These are phyloP conservation scores for Penicillium psychrosexuale DNA, from an alignment of 2,329 filamentous ascomycete species.

Conservation along the genomic window DNA sequence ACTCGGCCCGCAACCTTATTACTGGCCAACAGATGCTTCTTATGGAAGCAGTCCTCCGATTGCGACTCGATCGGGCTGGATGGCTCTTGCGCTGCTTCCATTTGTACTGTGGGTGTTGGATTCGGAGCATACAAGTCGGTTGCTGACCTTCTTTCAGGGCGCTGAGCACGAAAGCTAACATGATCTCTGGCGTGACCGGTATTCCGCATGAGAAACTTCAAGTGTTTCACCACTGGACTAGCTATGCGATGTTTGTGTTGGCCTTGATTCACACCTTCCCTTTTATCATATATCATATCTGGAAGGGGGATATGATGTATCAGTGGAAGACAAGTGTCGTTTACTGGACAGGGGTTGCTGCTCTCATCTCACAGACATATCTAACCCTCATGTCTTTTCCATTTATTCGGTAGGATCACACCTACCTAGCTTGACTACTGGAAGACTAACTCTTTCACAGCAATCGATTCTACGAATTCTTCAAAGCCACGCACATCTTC, in stretches of 20 bases:
- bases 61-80: slow-evolving; percentile 53
- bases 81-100: slow-evolving; percentile 52
- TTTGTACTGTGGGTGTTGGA: slow-evolving; percentile 46
- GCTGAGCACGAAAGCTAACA: slow-evolving; percentile 55
- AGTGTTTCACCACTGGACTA: slow-evolving; percentile 53
- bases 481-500: slow-evolving; percentile 55
- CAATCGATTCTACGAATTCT: slow-evolving; percentile 56
- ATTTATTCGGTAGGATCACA: slow-evolving; percentile 45
- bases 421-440: background rate
- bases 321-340: slow-evolving; percentile 46
- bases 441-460: slow-evolving; percentile 27
- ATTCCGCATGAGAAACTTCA: slow-evolving; percentile 58
- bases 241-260: slow-evolving; percentile 56
- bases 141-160: slow-evolving; percentile 31
- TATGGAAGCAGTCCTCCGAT: slow-evolving; percentile 55
- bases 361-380: slow-evolving; percentile 54
- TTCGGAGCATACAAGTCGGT: background rate
- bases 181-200: slow-evolving; percentile 54
- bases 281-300: slow-evolving; percentile 54
- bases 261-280: slow-evolving; percentile 60
- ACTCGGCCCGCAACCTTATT: slow-evolving; percentile 53
- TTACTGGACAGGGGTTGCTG: slow-evolving; percentile 57
- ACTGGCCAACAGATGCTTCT: slow-evolving; percentile 50
- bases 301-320: slow-evolving; percentile 48
- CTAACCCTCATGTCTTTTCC: slow-evolving; percentile 55